Evolutionary conservation across 495 filamentous ascomycete genomes (phyloP), one percentile per base, ranked within the genome.

Genomic region (Lichina pygmaea): DNA sequence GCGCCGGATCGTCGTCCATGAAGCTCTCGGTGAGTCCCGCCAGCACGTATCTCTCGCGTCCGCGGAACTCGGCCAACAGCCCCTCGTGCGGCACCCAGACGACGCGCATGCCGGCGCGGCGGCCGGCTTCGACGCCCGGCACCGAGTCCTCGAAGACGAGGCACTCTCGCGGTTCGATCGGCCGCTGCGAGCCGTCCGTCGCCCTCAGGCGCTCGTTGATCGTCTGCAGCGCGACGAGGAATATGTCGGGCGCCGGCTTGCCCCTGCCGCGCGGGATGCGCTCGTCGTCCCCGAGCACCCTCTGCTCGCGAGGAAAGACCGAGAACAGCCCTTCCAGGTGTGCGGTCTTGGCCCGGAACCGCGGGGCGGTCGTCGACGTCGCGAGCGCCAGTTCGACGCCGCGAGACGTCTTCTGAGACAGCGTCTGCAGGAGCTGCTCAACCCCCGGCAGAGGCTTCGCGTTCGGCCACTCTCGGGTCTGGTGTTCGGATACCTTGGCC

Each of bases 121-220:
- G 63, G 8, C 84, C 89, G 8, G 86, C 72, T 62, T 99, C 89
- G 0, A 93, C 83, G 0, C 89, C 89, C 0, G 83, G 82, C 4
- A 95, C 86, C 24, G 74, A 76, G 57, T 99, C 89, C 58, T 99
- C 89, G 54, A 99, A 94, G 0, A 99, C 89, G 8, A 99, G 64
- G 58, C 86, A 94, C 57, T 99, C 89, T 51, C 77, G 77, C 0
- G 85, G 81, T 42, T 52, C 64, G 39, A 99, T 75, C 24, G 1
- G 2, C 2, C 24, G 24, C 24, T 24, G 24, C 2, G 24, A 24
- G 24, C 2, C 4, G 24, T 24, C 24, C 24, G 24, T 24, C 24
- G 24, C 4, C 24, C 24, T 24, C 24, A 24, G 24, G 4, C 24
- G 24, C 24, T 24, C 24, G 24, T 99, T 99, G 53, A 99, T 77